These are phyloP conservation scores for Viridothelium virens DNA, from an alignment of 495 filamentous ascomycete genomes.

Conservation along the genomic window DNA sequence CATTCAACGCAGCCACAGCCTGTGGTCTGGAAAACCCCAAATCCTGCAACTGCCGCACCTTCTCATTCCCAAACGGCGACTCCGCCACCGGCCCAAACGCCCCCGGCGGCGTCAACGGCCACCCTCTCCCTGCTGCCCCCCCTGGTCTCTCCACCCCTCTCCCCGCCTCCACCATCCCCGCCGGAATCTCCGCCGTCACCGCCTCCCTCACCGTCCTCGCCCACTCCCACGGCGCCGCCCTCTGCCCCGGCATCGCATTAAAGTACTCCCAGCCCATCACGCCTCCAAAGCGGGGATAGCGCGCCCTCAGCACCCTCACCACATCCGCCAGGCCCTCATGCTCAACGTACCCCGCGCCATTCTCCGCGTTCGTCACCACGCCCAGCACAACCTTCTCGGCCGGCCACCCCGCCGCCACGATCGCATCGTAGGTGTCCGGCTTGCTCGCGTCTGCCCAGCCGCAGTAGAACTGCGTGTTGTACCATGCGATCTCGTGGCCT, in stretches of 20 bases:
- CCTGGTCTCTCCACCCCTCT: constrained; percentile 6
- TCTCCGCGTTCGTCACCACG: constrained; percentile 34
- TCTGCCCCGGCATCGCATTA: constrained; percentile 31
- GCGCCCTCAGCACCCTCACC: constrained; percentile 22
- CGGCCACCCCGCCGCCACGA: constrained; percentile 37
- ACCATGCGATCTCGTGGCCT: constrained; percentile 36
- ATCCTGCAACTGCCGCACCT: constrained; percentile 63
- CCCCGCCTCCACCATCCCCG: neutral
- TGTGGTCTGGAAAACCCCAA: constrained; percentile 72
- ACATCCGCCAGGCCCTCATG: constrained; percentile 19
- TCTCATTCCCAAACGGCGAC: constrained; percentile 48
- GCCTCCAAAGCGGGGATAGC: constrained; percentile 37
- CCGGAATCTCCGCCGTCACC: constrained; percentile 3
- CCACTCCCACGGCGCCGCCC: constrained; percentile 32
- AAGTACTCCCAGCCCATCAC: constrained; percentile 45
- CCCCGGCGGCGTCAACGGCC: constrained; percentile 6
- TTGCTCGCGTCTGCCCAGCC: constrained; percentile 35
- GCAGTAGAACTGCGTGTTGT: constrained; percentile 43
- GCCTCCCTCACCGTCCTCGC: constrained; percentile 11
- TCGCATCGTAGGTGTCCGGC: constrained; percentile 33
- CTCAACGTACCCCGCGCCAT: constrained; percentile 35
- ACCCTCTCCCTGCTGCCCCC: neutral
- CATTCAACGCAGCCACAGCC: constrained; percentile 72
- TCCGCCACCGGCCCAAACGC: constrained; percentile 4
- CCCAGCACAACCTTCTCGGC: constrained; percentile 37